Base-by-base conservation (phyloP, 202 grass and related monocot species). In the Panicum hallii region DNA sequence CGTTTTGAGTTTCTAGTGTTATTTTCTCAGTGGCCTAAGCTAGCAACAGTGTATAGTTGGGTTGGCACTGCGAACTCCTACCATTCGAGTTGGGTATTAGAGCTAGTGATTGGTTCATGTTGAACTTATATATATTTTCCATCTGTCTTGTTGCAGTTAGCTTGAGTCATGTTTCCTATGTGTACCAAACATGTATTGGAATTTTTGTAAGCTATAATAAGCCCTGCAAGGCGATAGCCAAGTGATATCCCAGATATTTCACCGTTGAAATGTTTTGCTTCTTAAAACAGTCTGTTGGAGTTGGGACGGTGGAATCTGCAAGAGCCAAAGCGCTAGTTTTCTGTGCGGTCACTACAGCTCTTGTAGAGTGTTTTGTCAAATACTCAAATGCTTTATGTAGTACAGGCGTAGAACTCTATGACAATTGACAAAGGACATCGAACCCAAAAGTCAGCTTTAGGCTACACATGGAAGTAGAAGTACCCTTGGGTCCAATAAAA, bases 31-130 rank as follows among this genome's bases (percentile, higher is more conserved):
- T 91, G 89, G 82, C 82, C 77, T 87, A 91, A 88, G 77, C 76
- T 91, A 88, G 89, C 85, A 88, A 88, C 89, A 91, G 81, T 91
- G 81, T 91, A 91, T 88, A 91, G 85, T 81, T 91, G 76, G 81
- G 81, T 91, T 91, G 81, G 56, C 85, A 85, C 89, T 84, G 81
- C 55, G 60, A 85, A 82, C 82, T 85, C 60, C 64, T 72, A 63
- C 68, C 12, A 61, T 82, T 90, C 70, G 40, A 86, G 85, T 53
- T 84, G 69, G 67, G 68, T 80, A 83, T 83, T 87, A 87, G 80
- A 87, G 69, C 49, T 84, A 90, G 84, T 63, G 80, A 87, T 80
- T 80, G 44, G 36, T 83, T 90, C 72, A 75, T 83, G 74, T 84
- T 74, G 52, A 75, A 87, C 67, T 64, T 84, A 87, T 84, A 80